Percentiles rank a stretch among this genome's conserved stretches.
Conservation (phyloP, 2,329 filamentous ascomycete species). For the Diaporthe vaccinii region DNA sequence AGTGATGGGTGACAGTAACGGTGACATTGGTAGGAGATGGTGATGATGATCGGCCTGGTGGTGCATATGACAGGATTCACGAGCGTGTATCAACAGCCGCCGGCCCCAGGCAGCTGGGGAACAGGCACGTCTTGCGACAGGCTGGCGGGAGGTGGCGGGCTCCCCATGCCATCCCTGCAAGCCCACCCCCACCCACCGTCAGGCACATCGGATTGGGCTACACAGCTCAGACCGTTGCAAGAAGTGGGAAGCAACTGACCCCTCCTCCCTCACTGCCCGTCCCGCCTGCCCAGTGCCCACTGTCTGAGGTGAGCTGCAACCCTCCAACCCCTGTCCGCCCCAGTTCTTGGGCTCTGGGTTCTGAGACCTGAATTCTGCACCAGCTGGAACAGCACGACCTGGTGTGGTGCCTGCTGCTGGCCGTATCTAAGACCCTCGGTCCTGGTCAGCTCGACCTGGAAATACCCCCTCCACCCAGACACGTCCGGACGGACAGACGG, state of each 20-base stretch:
- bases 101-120: constrained; percentile 35
- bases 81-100: constrained; percentile 39
- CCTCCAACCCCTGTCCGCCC: constrained; percentile 14
- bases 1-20: neutral
- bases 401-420: constrained; percentile 9
- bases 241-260: neutral
- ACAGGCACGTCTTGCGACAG: constrained; percentile 15
- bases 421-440: constrained; percentile 2
- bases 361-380: constrained; percentile 23
- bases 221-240: neutral
- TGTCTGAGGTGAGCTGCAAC: constrained; percentile 8
- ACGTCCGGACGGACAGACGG: constrained; percentile 2
- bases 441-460: constrained; percentile 11
- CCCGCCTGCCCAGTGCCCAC: constrained; percentile 28
- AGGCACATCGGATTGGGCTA: constrained; percentile 32
- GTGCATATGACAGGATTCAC: constrained; percentile 30
- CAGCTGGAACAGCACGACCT: neutral
- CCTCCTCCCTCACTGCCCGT: constrained; percentile 14
- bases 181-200: constrained; percentile 9
- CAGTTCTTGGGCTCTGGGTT: constrained; percentile 19
- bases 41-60: constrained; percentile 9
- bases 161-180: constrained; percentile 33
- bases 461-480: constrained; percentile 21
- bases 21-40: neutral
- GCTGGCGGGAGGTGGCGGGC: constrained; percentile 34